These are phyloP conservation scores for Poterioochromonas sp. DNA, from an alignment of 352 stramenopile genomes.

Conservation along the genomic window DNA sequence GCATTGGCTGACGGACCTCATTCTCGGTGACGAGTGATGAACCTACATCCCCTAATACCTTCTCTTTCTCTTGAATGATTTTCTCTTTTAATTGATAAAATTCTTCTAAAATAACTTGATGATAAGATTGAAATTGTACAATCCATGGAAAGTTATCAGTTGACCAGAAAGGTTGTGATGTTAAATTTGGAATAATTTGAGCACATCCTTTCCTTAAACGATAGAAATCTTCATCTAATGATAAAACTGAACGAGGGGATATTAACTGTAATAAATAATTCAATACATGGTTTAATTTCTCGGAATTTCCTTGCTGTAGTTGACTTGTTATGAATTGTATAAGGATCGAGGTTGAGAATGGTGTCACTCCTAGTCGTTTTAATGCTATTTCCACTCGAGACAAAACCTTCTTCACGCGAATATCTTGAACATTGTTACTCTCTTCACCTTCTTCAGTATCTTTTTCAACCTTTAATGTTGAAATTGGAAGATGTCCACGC, in stretches of 20 bases:
- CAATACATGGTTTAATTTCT: neutral
- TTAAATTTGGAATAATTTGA: constrained; percentile 7
- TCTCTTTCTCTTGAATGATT: too few relatives aligned
- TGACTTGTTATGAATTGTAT: neutral
- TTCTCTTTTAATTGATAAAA: neutral
- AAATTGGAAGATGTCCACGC: too few relatives aligned
- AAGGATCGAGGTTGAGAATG: neutral
- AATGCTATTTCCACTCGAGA: neutral
- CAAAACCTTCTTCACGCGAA: neutral
- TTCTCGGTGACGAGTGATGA: too few relatives aligned
- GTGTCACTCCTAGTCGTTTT: neutral
- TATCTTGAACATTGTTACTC: neutral
- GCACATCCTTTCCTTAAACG: neutral
- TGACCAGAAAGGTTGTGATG: neutral
- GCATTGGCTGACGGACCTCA: too few relatives aligned
- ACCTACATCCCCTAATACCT: too few relatives aligned
- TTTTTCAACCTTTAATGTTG: too few relatives aligned
- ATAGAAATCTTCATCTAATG: neutral
- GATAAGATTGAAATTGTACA: neutral
- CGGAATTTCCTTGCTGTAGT: neutral
- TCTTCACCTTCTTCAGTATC: neutral
- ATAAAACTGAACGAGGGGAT: too few relatives aligned
- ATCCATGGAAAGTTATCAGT: neutral
- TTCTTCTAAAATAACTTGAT: neutral
- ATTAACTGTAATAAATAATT: neutral